Conservation (phyloP, 129 eudicot species). For the Pittosporum tobira region DNA sequence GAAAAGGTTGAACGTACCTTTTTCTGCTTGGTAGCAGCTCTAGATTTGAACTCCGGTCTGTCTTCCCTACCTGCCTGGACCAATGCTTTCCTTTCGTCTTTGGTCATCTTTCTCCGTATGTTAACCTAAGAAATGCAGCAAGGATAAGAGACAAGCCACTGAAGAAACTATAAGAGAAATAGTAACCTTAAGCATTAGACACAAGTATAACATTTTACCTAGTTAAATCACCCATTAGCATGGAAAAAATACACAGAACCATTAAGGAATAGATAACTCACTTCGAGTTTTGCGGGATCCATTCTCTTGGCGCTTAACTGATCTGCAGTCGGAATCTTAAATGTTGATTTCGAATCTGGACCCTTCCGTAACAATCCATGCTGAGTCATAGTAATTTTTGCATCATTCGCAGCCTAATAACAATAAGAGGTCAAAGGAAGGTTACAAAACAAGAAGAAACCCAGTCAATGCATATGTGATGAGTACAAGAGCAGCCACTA, state of each 20-base stretch:
- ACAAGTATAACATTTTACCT: too few relatives aligned
- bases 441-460: neutral
- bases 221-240: too few relatives aligned
- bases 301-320: conserved; percentile 73
- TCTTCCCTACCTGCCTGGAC: conserved; percentile 81
- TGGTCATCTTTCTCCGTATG: conserved; percentile 61
- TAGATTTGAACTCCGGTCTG: conserved; percentile 52
- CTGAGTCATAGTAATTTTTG: conserved; percentile 43
- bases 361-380: conserved; percentile 59
- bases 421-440: neutral
- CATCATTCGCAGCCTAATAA: conserved; percentile 74
- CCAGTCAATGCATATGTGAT: neutral
- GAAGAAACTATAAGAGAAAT: neutral
- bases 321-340: conserved; percentile 72
- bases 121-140: conserved; percentile 37
- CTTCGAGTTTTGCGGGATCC: conserved; percentile 68
- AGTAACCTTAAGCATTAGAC: neutral
- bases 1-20: conserved; percentile 39
- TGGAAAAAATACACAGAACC: neutral
- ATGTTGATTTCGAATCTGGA: conserved; percentile 38
- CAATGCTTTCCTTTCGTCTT: conserved; percentile 68
- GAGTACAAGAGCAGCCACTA: neutral
- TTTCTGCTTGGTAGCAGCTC: conserved; percentile 63
- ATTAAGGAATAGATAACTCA: conserved; percentile 22
- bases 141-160: neutral